A percentile compares a stretch with the other conserved stretches of the same genome.
phyloP scores from a whole-genome alignment of 768 basidiomycete genomes.

The Boletus fagicola region DNA sequence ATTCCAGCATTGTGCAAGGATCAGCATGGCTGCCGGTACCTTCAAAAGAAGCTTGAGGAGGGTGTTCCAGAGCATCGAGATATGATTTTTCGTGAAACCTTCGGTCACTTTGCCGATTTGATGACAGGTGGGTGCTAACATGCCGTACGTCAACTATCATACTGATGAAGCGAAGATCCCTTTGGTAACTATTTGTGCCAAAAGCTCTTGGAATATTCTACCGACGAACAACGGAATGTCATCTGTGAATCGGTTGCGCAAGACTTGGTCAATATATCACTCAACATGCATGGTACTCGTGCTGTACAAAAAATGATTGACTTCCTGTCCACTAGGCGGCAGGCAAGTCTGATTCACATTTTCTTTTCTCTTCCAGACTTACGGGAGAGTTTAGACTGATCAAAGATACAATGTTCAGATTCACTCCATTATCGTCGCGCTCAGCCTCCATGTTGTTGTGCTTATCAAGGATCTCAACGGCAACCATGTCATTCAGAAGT shows the following conservation, averaged over 20 bases:
- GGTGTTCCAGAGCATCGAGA: constrained; percentile 94
- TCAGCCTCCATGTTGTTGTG: constrained; percentile 96
- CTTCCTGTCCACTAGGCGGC: constrained; percentile 91
- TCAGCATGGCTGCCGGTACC: constrained; percentile 96
- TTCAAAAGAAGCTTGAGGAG: constrained; percentile 99
- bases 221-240: constrained; percentile 94
- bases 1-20: constrained; percentile 95
- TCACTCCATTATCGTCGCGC: constrained; percentile 92
- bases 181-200: constrained; percentile 99
- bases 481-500: constrained; percentile 99
- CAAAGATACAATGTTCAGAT: constrained; percentile 86
- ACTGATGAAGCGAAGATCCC: constrained; percentile 58
- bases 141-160: background rate
- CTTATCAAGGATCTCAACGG: constrained; percentile 98
- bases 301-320: constrained; percentile 99
- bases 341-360: constrained; percentile 56
- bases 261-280: constrained; percentile 94
- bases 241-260: constrained; percentile 98
- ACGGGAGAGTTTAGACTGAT: constrained; percentile 67
- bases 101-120: constrained; percentile 94
- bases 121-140: constrained; percentile 75
- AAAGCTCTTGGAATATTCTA: constrained; percentile 94
- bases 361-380: constrained; percentile 48
- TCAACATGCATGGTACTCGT: constrained; percentile 99
- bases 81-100: constrained; percentile 99